Evolutionary conservation across 352 stramenopile species (phyloP).

Genomic region (Phytophthora tentaculata): DNA sequence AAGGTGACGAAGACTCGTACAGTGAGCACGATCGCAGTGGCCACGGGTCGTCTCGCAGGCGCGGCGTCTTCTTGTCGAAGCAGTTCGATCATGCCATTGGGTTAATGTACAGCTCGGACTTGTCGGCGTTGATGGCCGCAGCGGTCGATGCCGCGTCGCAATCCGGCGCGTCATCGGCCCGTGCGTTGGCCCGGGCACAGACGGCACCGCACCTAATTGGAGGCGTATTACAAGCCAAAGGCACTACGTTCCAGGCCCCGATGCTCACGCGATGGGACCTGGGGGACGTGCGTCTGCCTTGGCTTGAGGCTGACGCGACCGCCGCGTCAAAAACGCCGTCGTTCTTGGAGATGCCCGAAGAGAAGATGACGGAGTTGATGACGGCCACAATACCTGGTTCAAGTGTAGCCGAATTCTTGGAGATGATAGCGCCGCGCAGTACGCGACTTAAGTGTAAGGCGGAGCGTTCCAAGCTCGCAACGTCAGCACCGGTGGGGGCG

Average conservation of each 20-base stretch:
- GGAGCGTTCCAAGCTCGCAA: conserved; percentile 5
- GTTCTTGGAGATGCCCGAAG: conserved; percentile 57
- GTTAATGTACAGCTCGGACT: conserved; percentile 72
- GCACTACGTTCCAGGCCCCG: conserved; percentile 48
- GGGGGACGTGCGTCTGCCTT: conserved; percentile 49
- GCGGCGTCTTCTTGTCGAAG: conserved; percentile 69
- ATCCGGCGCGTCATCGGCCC: conserved; percentile 9
- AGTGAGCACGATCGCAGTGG: conserved; percentile 23
- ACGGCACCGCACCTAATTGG: conserved; percentile 27
- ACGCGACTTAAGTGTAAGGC: conserved; percentile 35
- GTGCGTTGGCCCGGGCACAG: conserved; percentile 26
- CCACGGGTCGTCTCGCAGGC: conserved; percentile 13
- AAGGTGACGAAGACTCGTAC: conserved; percentile 29
- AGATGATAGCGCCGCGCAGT: conserved; percentile 50
- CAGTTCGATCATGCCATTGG: conserved; percentile 71
- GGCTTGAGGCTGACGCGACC: conserved; percentile 43
- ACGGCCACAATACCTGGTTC: conserved; percentile 49
- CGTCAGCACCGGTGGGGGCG: conserved; percentile 25
- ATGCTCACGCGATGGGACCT: conserved; percentile 45
- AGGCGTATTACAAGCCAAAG: conserved; percentile 14
- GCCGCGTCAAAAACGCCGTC: too few species aligned
- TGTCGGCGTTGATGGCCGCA: conserved; percentile 52
- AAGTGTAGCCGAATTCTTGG: conserved; percentile 48
- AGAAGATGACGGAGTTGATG: conserved; percentile 60
- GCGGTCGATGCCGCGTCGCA: conserved; percentile 12